phyloP scores from a whole-genome alignment of 345 rosid genomes.

The Citrus inodora region DNA sequence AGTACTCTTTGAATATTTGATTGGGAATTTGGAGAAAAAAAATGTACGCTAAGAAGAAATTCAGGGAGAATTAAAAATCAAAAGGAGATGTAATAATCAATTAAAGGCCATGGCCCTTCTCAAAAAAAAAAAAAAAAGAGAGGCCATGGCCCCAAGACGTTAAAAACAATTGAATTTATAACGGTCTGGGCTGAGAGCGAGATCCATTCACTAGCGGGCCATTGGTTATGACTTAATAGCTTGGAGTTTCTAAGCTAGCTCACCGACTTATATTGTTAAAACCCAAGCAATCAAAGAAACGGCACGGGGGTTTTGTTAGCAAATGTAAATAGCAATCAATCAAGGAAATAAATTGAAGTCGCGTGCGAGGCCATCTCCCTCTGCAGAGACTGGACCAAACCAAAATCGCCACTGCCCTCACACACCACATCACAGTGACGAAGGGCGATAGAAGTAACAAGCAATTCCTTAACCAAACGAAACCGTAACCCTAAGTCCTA shows the following conservation, averaged over 20 bases:
- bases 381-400: background rate
- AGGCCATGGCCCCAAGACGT: too few relatives aligned
- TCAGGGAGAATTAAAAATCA: too few relatives aligned
- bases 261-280: background rate
- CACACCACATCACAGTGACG: background rate
- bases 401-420: too few relatives aligned
- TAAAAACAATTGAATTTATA: too few relatives aligned
- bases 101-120: too few relatives aligned
- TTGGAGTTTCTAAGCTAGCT: background rate
- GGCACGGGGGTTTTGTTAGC: background rate
- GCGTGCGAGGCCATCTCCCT: background rate
- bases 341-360: background rate
- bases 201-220: background rate
- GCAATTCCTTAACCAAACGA: background rate
- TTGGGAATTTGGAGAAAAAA: too few relatives aligned
- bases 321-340: background rate
- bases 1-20: too few relatives aligned
- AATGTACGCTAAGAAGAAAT: too few relatives aligned
- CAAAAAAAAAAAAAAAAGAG: too few relatives aligned
- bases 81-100: too few relatives aligned
- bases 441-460: background rate
- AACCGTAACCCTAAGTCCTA: conserved; percentile 26
- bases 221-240: background rate
- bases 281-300: too few relatives aligned
- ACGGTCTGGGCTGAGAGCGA: background rate